Base-by-base conservation (phyloP, 768 basidiomycete genomes). In the Dentipellis fragilis region DNA sequence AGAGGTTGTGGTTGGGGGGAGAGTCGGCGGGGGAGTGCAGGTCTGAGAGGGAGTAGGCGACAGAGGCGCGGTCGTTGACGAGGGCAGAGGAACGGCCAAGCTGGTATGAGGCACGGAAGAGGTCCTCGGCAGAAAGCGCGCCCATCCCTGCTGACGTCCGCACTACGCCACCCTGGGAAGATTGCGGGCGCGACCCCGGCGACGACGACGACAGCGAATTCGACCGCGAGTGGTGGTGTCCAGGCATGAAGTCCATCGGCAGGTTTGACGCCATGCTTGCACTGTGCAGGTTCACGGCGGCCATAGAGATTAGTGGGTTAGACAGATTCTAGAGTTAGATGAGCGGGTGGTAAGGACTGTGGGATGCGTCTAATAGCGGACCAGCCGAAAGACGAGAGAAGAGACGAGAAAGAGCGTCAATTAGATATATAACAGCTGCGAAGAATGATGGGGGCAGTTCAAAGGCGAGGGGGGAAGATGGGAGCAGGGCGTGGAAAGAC, bases 191-290 rank as follows among this genome's bases (percentile, higher is more conserved):
- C 49, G 87, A 86, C 66, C 82, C 82, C 49, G 85, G 81, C 57
- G 85, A 86, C 50, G 81, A 78, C 39, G 88, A 89, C 45, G 85
- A 85, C 67, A 88, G 78, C 17, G 89, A 91, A 67, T 77, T 80
- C 47, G 88, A 88, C 66, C 89, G 80, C 34, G 88, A 89, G 67
- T 87, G 89, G 66, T 74, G 74, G 59, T 74, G 79, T 54, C 75
- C 68, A 49, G 84, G 81, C 53, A 85, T 72, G 69, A 86, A 88
- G 68, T 89, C 86, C 72, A 87, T 80, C 58, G 85, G 78, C 65
- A 82, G 71, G 68, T 73, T 78, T 60, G 79, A 72, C 59, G 84
- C 75, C 77, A 86, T 81, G 56, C 22, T 49, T 19, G 42, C 19
- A 19, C 60, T 36, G 54, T 61, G 62, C 51, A 62, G 60, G 60